These are phyloP conservation scores for Clavispora vitiphila DNA, from an alignment of 805 yeast genomes.

Conservation along the genomic window DNA sequence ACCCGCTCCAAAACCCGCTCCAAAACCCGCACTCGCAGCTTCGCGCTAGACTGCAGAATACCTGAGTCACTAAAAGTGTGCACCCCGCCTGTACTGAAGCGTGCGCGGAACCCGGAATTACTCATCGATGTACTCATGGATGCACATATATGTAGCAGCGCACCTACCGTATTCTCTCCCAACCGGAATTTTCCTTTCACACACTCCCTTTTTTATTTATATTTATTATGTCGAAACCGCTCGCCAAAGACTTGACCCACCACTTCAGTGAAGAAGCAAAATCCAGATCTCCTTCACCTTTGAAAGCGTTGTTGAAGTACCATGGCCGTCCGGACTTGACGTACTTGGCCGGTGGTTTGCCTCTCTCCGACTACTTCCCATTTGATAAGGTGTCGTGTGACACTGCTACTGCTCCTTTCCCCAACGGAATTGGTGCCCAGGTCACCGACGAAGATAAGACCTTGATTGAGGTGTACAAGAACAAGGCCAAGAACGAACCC, in stretches of 20 bases:
- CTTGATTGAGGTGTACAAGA: slow-evolving; percentile 40
- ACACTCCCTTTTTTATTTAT: neutral
- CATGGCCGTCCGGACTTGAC: slow-evolving; percentile 69
- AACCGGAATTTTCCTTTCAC: neutral
- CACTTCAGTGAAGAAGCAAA: slow-evolving; percentile 73
- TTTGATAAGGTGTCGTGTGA: slow-evolving; percentile 70
- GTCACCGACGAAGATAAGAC: slow-evolving; percentile 38
- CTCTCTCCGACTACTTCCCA: slow-evolving; percentile 87
- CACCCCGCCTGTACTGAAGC: too few relatives aligned
- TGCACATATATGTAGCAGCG: neutral
- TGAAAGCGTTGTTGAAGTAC: slow-evolving; percentile 81
- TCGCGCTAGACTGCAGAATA: too few relatives aligned
- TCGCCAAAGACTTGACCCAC: slow-evolving; percentile 68
- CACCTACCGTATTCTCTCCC: neutral
- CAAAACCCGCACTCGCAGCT: too few relatives aligned
- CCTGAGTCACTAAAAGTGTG: too few relatives aligned
- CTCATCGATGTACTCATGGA: neutral
- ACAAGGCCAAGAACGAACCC: slow-evolving; percentile 16
- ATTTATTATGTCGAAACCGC: slow-evolving; percentile 22
- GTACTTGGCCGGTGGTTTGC: slow-evolving; percentile 94
- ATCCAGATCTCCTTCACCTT: slow-evolving; percentile 69
- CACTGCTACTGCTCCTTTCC: slow-evolving; percentile 77
- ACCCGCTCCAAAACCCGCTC: too few relatives aligned
- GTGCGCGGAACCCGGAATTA: neutral
- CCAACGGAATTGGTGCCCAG: slow-evolving; percentile 70